Evolutionary conservation across 2,329 filamentous ascomycete genomes (phyloP), one percentile per base, ranked within the genome.

Genomic region (Alternaria consortialis): DNA sequence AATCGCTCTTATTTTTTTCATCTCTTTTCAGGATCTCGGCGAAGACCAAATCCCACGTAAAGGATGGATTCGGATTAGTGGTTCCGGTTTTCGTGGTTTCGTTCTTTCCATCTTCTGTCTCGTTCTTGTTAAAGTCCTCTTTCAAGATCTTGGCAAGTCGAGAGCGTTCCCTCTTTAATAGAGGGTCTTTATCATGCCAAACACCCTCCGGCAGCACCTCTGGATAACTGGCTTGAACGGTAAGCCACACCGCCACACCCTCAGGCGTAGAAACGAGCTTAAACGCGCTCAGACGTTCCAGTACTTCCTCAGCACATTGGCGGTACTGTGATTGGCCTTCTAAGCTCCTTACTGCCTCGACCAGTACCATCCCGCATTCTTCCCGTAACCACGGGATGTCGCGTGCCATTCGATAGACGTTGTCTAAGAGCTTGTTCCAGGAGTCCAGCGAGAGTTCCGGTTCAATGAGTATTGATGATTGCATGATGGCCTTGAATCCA

Each of bases 331-430:
- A 67, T 20, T 77, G 74, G 31, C 79, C 74, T 8, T 77, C 73
- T 32, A 86, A 70, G 20, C 89, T 88, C 32, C 85, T 84, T 37
- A 95, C 78, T 13, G 90, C 88, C 73, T 93, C 88, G 44, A 91
- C 90, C 27, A 97, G 83, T 48, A 95, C 87, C 84, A 90, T 92
- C 32, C 91, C 93, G 71, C 93, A 97, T 76, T 97, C 92, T 71
- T 94, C 90, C 62, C 92, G 87, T 67, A 98, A 84, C 94, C 94
- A 97, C 32, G 91, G 87, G 79, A 97, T 96, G 80, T 91, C 91
- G 70, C 88, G 86, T 40, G 91, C 88, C 62, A 97, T 85, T 63
- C 89, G 86, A 70, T 93, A 85, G 32, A 97, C 81, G 54, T 91
- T 81, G 55, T 90, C 86, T 48, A 97, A 81, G n/a, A 97, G 83